Conservation (phyloP, 495 filamentous ascomycete species). For the Glarea lozoyensis region DNA sequence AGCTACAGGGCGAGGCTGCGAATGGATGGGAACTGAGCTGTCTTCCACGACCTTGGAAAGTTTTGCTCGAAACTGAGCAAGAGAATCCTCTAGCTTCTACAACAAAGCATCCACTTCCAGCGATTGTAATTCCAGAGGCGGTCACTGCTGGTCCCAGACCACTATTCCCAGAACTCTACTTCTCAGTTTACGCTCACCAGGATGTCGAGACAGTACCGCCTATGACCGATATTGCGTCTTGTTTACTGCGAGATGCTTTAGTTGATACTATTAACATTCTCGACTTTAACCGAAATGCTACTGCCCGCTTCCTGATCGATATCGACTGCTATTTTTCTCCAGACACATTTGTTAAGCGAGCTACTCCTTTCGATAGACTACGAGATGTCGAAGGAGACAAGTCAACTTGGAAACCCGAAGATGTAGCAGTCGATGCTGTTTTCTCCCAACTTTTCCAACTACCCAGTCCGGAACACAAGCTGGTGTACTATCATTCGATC, state of each 20-base stretch:
- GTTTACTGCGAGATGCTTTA: constrained; percentile 72
- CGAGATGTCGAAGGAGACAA: constrained; percentile 62
- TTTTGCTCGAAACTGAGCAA: constrained; percentile 40
- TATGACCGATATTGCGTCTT: constrained; percentile 63
- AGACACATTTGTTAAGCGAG: constrained; percentile 83
- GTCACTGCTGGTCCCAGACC: constrained; percentile 64
- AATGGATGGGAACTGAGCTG: constrained; percentile 68
- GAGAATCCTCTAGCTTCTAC: constrained; percentile 48
- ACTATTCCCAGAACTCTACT: constrained; percentile 84
- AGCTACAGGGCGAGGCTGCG: constrained; percentile 63
- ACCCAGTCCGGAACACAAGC: constrained; percentile 80
- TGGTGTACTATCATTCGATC: constrained; percentile 92
- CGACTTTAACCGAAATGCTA: constrained; percentile 81
- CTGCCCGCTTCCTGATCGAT: constrained; percentile 84
- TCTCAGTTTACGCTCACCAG: constrained; percentile 84
- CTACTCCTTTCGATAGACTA: constrained; percentile 82
- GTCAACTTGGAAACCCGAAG: constrained; percentile 94
- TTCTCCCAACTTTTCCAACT: constrained; percentile 91
- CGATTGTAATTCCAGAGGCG: constrained; percentile 62
- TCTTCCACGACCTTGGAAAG: constrained; percentile 77
- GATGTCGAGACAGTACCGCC: constrained; percentile 89
- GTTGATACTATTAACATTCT: constrained; percentile 92
- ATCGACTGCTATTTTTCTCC: constrained; percentile 89
- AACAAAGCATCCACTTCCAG: constrained; percentile 65
- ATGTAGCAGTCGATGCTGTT: constrained; percentile 92